Evolutionary conservation across 1,284 basidiomycete genomes (phyloP), one percentile per base, ranked within the genome.

Genomic region (Boletus smithii): DNA sequence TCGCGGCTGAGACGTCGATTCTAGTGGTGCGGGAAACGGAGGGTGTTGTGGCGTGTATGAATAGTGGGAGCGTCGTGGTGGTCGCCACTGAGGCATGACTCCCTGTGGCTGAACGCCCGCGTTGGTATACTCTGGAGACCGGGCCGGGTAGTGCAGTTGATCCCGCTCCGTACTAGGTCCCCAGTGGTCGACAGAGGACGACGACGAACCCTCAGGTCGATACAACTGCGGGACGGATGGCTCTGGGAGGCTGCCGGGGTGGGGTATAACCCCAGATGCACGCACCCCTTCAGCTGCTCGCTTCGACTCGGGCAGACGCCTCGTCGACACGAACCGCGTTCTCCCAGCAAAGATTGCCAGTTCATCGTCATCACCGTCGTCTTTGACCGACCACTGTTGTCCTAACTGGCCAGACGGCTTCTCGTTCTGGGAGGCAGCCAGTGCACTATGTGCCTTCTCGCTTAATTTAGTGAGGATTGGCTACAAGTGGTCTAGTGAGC

Each of bases 261-360:
- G 46, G 3, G 42, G 9, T 1, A 37, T 4, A 10, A 20, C 5
- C 31, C 35, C 53, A 13, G 58, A 37, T 20, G 51, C 17, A 46
- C 45, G 50, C 6, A 10, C 33, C 6, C 32, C 48, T 18, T 60
- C 61, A 3, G 40, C 17, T 4, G 40, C 16, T 20, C 50, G 35
- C 26, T 42, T 45, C 18, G 53, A 27, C 23, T 55, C 54, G 22
- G 58, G 46, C 23, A 42, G 34, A 44, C 65, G 64, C 56, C 63
- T 68, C 36, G 66, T 57, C 24, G 73, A 74, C 9, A 83, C 73
- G 40, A 84, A 75, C 11, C 77, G 72, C 0, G 77, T 79, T 49
- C 76, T 75, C 3, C 82, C 82, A 3, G 80, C 77, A 54, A 82
- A 77, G 33, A 85, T 80, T 0, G 74, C 69, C 8, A 85, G 67